phyloP scores from a whole-genome alignment of 805 yeast species.

The Cyberlindnera lachancei region DNA sequence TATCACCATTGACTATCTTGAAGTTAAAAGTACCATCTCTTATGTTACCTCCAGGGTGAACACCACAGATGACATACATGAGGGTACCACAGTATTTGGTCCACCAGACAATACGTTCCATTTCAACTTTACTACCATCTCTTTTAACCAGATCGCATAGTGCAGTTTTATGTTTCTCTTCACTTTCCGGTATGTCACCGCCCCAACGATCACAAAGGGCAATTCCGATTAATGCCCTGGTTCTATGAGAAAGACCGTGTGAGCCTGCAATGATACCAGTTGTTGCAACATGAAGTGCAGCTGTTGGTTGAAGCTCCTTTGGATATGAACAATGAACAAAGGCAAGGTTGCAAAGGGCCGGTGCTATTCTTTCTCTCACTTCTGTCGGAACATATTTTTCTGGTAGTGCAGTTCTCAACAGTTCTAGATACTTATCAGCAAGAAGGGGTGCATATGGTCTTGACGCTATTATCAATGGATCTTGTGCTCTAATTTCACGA shows the following conservation, averaged over 20 bases:
- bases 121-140: conserved; percentile 33
- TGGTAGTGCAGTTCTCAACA: conserved; percentile 54
- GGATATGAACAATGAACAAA: conserved; percentile 75
- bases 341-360: conserved; percentile 66
- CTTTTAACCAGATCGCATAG: conserved; percentile 43
- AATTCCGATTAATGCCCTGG: conserved; percentile 63
- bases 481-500: conserved; percentile 49
- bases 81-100: conserved; percentile 63
- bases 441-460: conserved; percentile 65
- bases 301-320: conserved; percentile 67
- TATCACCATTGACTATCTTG: conserved; percentile 27
- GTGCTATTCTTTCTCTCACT: conserved; percentile 51
- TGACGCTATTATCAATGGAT: conserved; percentile 64
- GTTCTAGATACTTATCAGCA: conserved; percentile 45
- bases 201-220: conserved; percentile 81
- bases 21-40: conserved; percentile 50
- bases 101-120: conserved; percentile 58
- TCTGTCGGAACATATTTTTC: conserved; percentile 46
- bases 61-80: conserved; percentile 74
- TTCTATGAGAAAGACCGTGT: conserved; percentile 67
- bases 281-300: conserved; percentile 65
- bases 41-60: conserved; percentile 75
- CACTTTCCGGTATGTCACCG: conserved; percentile 58
- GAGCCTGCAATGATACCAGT: conserved; percentile 71
- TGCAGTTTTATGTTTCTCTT: conserved; percentile 36